A percentile compares a stretch with the other conserved stretches of the same genome.
phyloP scores from a whole-genome alignment of 495 filamentous ascomycete genomes.

The Astrothelium subdiscretum region DNA sequence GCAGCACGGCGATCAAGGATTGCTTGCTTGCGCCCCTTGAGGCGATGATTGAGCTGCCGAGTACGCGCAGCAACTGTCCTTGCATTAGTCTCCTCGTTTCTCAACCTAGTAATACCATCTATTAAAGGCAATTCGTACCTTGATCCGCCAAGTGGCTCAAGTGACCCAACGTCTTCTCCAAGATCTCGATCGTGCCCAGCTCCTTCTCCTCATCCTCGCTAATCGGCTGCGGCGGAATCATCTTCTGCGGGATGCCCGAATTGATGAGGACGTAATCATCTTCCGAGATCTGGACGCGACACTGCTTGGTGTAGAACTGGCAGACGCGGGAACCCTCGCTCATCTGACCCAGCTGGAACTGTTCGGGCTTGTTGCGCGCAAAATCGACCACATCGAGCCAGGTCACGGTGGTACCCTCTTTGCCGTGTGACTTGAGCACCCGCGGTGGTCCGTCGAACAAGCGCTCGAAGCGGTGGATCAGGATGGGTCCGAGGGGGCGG shows the following conservation, averaged over 20 bases:
- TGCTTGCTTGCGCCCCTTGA: constrained; percentile 62
- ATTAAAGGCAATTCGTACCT: constrained; percentile 12
- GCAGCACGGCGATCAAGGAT: constrained; percentile 45
- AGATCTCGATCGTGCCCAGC: constrained; percentile 67
- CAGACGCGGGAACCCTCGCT: constrained; percentile 58
- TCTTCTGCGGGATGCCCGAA: constrained; percentile 70
- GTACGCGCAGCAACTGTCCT: constrained; percentile 60
- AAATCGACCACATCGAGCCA: constrained; percentile 84
- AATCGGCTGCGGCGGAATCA: constrained; percentile 72
- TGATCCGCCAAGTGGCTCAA: constrained; percentile 67
- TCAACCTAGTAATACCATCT: not conserved
- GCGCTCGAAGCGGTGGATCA: constrained; percentile 76
- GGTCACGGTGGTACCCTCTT: constrained; percentile 49
- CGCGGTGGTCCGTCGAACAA: constrained; percentile 71
- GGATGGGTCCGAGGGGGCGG: constrained; percentile 66
- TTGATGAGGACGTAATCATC: constrained; percentile 75
- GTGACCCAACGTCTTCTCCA: constrained; percentile 61
- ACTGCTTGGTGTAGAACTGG: constrained; percentile 70
- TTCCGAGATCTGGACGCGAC: constrained; percentile 73
- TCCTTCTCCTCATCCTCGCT: constrained; percentile 81
- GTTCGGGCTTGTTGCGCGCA: constrained; percentile 64
- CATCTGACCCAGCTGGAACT: constrained; percentile 61
- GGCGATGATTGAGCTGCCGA: constrained; percentile 68
- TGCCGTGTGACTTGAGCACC: constrained; percentile 52
- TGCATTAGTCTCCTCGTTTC: not conserved